These are phyloP conservation scores for Psidium friedrichsthalianum DNA, from an alignment of 345 rosid species.

Conservation along the genomic window DNA sequence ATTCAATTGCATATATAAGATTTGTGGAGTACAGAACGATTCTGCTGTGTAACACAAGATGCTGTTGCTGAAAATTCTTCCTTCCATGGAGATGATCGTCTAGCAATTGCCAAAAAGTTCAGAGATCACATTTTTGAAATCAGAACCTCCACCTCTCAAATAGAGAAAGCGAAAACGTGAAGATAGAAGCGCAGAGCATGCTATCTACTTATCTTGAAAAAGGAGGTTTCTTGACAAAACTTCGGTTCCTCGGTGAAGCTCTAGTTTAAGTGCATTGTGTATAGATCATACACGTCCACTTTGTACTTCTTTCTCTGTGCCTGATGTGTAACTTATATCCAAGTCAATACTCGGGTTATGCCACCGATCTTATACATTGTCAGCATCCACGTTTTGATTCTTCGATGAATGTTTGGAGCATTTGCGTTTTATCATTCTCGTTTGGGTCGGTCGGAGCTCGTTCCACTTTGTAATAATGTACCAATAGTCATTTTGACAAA, in stretches of 20 bases:
- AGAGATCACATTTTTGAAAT: not conserved
- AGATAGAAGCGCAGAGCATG: not conserved
- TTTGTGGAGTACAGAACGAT: not conserved
- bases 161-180: not conserved
- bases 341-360: not conserved
- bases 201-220: not conserved
- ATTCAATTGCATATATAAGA: conserved; percentile 7
- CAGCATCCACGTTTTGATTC: not conserved
- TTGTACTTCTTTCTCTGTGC: not conserved
- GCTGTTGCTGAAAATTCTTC: not conserved
- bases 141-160: not conserved
- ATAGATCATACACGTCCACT: not conserved
- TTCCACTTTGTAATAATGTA: not conserved
- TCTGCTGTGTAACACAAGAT: conserved; percentile 19
- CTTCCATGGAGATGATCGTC: not conserved
- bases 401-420: not conserved
- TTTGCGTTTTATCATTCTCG: not conserved
- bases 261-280: not conserved
- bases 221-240: not conserved
- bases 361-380: not conserved
- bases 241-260: not conserved
- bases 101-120: not conserved
- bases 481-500: not conserved
- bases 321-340: not conserved
- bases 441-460: not conserved